Conservation (phyloP, 139 green algal species). For the Coelastrella sp. region DNA sequence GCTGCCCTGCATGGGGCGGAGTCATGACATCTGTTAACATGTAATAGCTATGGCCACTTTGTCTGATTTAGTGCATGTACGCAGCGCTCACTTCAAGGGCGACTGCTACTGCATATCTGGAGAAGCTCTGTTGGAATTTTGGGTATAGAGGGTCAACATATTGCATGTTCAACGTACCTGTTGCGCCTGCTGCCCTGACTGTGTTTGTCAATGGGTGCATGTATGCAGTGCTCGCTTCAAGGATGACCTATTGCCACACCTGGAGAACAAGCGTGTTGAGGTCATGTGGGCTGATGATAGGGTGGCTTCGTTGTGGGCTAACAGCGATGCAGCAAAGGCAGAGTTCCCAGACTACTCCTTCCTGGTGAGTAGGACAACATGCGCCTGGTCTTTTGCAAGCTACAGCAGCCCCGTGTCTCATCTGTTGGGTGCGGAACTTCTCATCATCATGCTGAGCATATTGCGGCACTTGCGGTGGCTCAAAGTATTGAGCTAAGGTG, state of each 20-base stretch:
- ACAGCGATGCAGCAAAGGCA: constrained; percentile 66
- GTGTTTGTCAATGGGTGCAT: background rate
- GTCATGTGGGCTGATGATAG: constrained; percentile 77
- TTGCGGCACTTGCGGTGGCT: no score
- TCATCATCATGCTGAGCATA: no score
- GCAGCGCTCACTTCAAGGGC: constrained; percentile 17
- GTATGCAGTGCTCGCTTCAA: constrained; percentile 19
- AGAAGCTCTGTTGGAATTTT: constrained; percentile 57
- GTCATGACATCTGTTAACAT: no score
- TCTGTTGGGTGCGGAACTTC: no score
- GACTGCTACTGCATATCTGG: constrained; percentile 60
- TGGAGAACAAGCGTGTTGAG: constrained; percentile 72
- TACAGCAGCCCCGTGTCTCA: background rate
- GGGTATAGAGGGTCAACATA: no score
- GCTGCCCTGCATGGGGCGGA: no score
- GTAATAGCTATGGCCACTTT: no score
- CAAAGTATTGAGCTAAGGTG: no score
- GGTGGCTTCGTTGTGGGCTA: constrained; percentile 86
- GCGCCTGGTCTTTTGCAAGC: background rate
- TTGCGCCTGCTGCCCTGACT: background rate
- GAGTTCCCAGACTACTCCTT: constrained; percentile 73
- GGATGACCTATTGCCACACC: constrained; percentile 51
- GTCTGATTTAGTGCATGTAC: background rate
- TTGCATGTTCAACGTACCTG: background rate
- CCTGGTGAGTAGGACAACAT: constrained; percentile 6